Percentiles rank a stretch among this genome's conserved stretches.
Evolutionary conservation across 2,329 filamentous ascomycete genomes (phyloP).

Genomic region (Penicillium janthinellum): DNA sequence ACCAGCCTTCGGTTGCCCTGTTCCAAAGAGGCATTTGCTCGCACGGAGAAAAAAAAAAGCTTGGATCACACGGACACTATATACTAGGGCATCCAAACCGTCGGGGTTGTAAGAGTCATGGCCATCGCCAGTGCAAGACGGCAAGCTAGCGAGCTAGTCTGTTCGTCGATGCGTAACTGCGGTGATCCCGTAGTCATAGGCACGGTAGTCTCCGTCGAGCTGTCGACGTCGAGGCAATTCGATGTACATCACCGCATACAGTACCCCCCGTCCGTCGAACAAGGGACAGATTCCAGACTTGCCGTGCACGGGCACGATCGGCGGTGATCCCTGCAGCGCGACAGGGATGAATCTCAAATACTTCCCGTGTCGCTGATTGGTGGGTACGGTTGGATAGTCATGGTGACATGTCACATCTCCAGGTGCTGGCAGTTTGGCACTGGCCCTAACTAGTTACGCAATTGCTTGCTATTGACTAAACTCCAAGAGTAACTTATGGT

Average conservation of each 20-base stretch:
- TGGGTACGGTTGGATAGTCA: not conserved
- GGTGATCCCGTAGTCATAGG: not conserved
- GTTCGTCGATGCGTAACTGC: not conserved
- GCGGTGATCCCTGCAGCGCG: constrained; percentile 29
- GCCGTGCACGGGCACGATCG: constrained; percentile 28
- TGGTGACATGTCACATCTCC: constrained; percentile 29
- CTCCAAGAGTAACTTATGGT: not conserved
- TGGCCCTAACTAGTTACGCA: constrained; percentile 16
- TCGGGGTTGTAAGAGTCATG: not conserved
- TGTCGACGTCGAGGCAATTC: not conserved
- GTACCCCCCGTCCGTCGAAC: not conserved
- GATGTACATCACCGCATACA: no score
- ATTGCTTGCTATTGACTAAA: constrained; percentile 9
- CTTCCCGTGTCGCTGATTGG: constrained; percentile 33
- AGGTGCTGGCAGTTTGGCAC: not conserved
- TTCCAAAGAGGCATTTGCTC: not conserved
- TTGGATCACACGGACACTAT: not conserved
- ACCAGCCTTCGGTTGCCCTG: not conserved
- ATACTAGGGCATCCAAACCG: not conserved
- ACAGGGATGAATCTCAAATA: constrained; percentile 42
- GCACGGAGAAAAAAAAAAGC: not conserved
- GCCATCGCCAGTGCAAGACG: not conserved
- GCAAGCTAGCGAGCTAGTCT: not conserved
- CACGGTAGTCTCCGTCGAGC: not conserved
- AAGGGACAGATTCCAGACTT: constrained; percentile 11